Evolutionary conservation across 257 asterid species (phyloP), one percentile per base, ranked within the genome.

Genomic region (Euphrasia confusa): DNA sequence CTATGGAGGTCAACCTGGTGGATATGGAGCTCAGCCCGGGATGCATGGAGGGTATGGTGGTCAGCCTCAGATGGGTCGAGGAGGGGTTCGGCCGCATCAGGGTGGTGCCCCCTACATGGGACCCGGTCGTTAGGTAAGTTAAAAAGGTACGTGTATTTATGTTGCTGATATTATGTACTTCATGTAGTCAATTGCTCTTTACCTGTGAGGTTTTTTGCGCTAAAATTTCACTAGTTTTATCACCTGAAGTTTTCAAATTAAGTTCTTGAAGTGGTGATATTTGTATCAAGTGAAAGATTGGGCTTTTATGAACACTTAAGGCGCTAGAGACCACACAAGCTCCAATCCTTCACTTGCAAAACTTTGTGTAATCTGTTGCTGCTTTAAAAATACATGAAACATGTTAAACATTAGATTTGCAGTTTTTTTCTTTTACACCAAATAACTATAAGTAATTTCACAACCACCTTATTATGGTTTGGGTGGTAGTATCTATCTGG

Each of bases 1-100:
- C 61, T 82, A 82, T 66, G 88, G 82, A 39, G 79, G 75, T 35
- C 93, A 78, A 61, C 81, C 74, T 17, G 79, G 71, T 57, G 75
- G 78, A 21, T 82, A 82, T 75, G 85, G 80, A n/a, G 70, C 71
- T 58, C 87, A 76, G 74, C 79, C 80, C 8, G 86, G 77, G 54
- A 49, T 80, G 80, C 94, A 80, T 66, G 83, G 81, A 44, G 83
- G 78, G 15, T 80, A 85, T 55, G 72, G 50, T 61, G 61, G 65
- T 21, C 83, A 71, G 74, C 76, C 76, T 0, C 85, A 81, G 75
- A 81, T 84, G 84, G 88, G 80, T 17, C 94, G 75, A 60, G 85
- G 84, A n/a, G 79, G 85, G 13, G 79, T 58, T 58, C 69, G 89
- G 64, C 87, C 87, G 0, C 42, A 37, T 37, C 42, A 37, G 42